These are phyloP conservation scores for Lactarius quietus DNA, from an alignment of 768 basidiomycete genomes.

Conservation along the genomic window DNA sequence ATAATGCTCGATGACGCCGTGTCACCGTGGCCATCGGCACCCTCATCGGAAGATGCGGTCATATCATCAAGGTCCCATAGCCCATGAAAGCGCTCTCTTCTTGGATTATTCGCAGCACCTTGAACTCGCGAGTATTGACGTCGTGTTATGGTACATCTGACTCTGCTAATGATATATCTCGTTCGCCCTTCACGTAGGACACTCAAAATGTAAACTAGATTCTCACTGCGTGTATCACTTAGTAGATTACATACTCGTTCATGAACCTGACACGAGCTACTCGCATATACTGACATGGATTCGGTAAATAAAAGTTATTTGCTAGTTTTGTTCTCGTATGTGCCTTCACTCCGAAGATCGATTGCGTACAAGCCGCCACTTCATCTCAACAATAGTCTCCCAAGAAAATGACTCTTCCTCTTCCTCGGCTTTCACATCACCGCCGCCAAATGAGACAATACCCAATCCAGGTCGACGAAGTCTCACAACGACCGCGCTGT, in stretches of 20 bases:
- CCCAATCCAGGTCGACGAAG: slow-evolving; percentile 24
- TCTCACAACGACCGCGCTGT: slow-evolving; percentile 26
- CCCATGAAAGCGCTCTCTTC: slow-evolving; percentile 10
- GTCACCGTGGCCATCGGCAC: slow-evolving; percentile 39
- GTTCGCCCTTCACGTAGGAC: background rate
- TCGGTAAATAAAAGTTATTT: slow-evolving; percentile 3
- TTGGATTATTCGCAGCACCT: background rate
- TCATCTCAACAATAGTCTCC: slow-evolving; percentile 17
- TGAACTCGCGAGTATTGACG: background rate
- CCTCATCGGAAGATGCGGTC: slow-evolving; percentile 15
- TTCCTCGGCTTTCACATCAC: slow-evolving; percentile 16
- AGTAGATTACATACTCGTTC: slow-evolving; percentile 14
- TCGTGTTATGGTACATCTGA: background rate
- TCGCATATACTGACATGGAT: background rate
- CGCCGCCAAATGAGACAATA: slow-evolving; percentile 15
- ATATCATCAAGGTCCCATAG: slow-evolving; percentile 12
- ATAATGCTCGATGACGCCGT: slow-evolving; percentile 71
- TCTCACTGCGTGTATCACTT: slow-evolving; percentile 11
- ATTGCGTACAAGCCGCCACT: slow-evolving; percentile 18
- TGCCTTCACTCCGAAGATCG: background rate
- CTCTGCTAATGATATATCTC: slow-evolving; percentile 15
- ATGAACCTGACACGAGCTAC: background rate
- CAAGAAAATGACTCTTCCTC: slow-evolving; percentile 18
- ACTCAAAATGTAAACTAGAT: slow-evolving; percentile 20
- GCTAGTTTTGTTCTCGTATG: background rate